Evolutionary conservation across 2,329 filamentous ascomycete species (phyloP), one percentile per base, ranked within the genome.

Genomic region (Calonectria pseudoturangicola): DNA sequence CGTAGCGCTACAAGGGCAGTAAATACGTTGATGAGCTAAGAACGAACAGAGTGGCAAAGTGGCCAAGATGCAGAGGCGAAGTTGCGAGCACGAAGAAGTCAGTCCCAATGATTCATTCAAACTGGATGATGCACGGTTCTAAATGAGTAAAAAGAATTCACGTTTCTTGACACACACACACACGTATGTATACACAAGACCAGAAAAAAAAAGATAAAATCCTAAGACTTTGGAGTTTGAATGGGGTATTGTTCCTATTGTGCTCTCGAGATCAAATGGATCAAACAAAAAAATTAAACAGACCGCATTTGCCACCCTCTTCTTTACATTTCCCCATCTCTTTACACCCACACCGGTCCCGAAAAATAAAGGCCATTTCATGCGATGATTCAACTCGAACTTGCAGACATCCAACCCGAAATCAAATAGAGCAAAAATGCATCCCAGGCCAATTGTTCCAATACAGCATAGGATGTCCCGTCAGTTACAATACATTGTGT

Each of bases 191-290:
- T 27, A 51, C 48, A 51, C 28, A 41, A 39, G 10, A 27, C 33
- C 21, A 10, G 33, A 36, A 36, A 36, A 36, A 36, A 12, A 30
- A 3, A 13, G 10, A 18, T 27, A 25, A 7, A 7, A 60, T 60
- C 33, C 21, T 36, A 25, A 39, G 33, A 41, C 33, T 58, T 58
- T 27, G 25, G 65, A 74, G 69, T 65, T 78, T 75, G 75, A 77
- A 75, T 71, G 77, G 74, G 77, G 77, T 79, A 79, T 79, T 79
- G 76, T 79, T 79, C 77, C 75, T 79, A 77, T 76, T 78, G 76
- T 77, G 76, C 70, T 79, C 71, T 77, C 72, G 73, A 71, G 76
- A 77, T 76, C 75, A 70, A 72, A 75, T 71, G 73, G 74, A 71
- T 60, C 73, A 74, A 77, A 77, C 74, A 77, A 79, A 73, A 73